These are phyloP conservation scores for Mycena galericulata DNA, from an alignment of 768 basidiomycete genomes.

Conservation along the genomic window DNA sequence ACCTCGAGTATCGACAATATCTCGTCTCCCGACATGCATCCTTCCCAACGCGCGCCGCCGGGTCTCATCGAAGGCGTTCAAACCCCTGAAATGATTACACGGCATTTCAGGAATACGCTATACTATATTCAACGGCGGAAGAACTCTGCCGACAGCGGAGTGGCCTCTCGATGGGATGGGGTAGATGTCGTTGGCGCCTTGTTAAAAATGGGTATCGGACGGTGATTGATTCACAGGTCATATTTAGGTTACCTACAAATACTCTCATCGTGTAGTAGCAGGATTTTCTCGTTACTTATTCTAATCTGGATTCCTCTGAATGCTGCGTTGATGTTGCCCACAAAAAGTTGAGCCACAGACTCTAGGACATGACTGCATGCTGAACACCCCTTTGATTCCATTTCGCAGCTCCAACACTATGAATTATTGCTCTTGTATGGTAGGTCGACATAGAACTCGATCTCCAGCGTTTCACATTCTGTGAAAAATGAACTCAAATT, in stretches of 20 bases:
- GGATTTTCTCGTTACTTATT: no score
- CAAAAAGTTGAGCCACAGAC: no score
- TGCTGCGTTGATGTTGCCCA: no score
- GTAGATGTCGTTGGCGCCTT: constrained; percentile 91
- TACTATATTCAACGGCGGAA: constrained; percentile 86
- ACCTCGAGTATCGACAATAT: constrained; percentile 94
- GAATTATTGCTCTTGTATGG: no score
- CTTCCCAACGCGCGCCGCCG: constrained; percentile 86
- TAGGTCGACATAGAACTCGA: no score
- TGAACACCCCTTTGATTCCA: no score
- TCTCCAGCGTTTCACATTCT: no score
- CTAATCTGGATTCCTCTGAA: no score
- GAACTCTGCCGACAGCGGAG: constrained; percentile 57
- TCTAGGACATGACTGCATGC: no score
- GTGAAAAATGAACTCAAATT: no score
- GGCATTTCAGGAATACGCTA: constrained; percentile 95
- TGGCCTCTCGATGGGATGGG: constrained; percentile 79
- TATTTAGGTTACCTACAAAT: constrained; percentile 8
- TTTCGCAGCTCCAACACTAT: no score
- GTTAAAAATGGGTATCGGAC: constrained; percentile 87
- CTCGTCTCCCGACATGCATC: constrained; percentile 87
- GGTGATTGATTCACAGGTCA: constrained; percentile 50
- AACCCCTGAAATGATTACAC: constrained; percentile 91
- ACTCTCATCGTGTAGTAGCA: no score
- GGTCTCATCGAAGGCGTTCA: constrained; percentile 94